Base-by-base conservation (phyloP, 306 rosid genomes). In the Glycine latifolia region DNA sequence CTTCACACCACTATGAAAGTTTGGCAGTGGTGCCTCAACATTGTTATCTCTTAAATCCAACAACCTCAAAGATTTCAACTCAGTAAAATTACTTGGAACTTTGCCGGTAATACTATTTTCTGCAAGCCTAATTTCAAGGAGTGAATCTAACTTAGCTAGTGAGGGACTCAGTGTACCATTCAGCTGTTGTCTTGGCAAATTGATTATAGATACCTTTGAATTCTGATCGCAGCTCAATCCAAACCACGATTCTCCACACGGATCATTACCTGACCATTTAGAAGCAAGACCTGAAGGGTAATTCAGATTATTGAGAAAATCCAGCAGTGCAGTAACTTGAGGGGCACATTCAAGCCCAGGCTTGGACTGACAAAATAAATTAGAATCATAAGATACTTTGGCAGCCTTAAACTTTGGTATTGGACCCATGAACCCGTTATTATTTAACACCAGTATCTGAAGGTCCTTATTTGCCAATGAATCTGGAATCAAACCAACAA, bases 181-280 rank as follows among this genome's bases (percentile, higher is more conserved):
- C 26, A 91, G 83, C 11, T 81, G 77, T 16, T 46, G 88, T 20
- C 77, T 81, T 5, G 97, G 94, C 69, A 93, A 75, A 86, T 89
- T 90, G 79, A 93, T 76, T 15, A 85, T 58, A 8, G 88, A 86
- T 78, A 93, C 85, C 85, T 82, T 53, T 6, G 86, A 80, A 11
- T 86, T 71, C 1, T 61, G 80, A 78, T 84, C 82, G 82, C 97
- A 93, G 75, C 82, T 87, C 81, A 93, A 61, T 39, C 97, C 97
- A 76, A 87, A 56, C 97, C 97, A 91, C 63, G 82, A 70, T 39
- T 85, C 92, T 41, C 47, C 41, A 56, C 97, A 93, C 0, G 97
- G 97, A 37, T 89, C 89, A 84, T 93, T 87, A 26, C 97, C 97
- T 43, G 87, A 83, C 97, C 97, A 93, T 75, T 81, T 66, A 41